Percentiles rank a stretch among this genome's conserved stretches.
phyloP scores from a whole-genome alignment of 2,329 filamentous ascomycete species.

The Alternaria sp. region DNA sequence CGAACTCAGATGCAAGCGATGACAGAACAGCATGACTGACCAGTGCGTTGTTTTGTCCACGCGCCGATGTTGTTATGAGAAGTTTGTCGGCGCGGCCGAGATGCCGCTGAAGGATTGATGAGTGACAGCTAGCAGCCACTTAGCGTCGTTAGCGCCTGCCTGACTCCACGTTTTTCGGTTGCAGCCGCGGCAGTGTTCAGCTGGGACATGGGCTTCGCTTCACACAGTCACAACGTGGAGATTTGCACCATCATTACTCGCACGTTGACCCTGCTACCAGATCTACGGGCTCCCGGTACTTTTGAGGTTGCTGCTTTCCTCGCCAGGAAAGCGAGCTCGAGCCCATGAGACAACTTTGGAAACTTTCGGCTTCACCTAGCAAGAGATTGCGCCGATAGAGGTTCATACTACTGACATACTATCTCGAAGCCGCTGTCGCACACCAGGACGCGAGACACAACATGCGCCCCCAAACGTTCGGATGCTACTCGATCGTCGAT shows the following conservation, averaged over 20 bases:
- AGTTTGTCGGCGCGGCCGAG: neutral
- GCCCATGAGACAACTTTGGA: neutral
- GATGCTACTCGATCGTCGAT: neutral
- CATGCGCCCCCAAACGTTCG: neutral
- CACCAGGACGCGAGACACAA: neutral
- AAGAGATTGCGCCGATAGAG: neutral
- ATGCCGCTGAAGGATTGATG: neutral
- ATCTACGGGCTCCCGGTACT: neutral
- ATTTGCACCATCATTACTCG: neutral
- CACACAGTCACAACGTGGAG: neutral
- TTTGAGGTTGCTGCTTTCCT: neutral
- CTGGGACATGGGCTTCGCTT: neutral
- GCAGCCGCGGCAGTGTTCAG: neutral
- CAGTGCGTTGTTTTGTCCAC: neutral
- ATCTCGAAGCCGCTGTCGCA: neutral
- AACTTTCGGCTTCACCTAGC: neutral
- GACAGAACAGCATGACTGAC: neutral
- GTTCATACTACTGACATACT: neutral
- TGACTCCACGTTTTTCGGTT: neutral
- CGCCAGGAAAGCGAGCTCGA: neutral
- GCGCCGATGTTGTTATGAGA: neutral
- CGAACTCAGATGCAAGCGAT: neutral
- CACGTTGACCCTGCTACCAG: neutral
- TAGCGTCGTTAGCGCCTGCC: neutral
- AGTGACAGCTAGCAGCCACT: neutral